Base-by-base conservation (phyloP, 345 rosid species). In the Linum tenue region DNA sequence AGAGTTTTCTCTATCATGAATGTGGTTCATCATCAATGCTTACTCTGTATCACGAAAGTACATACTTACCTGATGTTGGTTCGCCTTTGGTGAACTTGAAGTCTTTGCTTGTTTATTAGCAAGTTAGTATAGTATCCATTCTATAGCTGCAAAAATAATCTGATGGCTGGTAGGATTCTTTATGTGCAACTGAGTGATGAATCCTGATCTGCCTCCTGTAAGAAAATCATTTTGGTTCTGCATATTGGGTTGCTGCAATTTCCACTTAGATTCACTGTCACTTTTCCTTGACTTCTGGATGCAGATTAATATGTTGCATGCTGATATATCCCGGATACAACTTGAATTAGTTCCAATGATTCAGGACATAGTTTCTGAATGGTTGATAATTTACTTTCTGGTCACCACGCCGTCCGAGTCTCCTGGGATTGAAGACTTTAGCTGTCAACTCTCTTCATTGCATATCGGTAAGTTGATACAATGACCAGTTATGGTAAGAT, bases 341-440 rank as follows among this genome's bases (percentile, higher is more conserved):
- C 83, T 85, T 69, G 97, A 92, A 70, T 76, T 92, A 71, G 76
- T 92, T 68, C 97, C 97, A 5, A 82, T 92, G 92, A 80, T 90
- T 79, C 95, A 90, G 73, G 97, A 90, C 31, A 79, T 78, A 75
- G 77, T 90, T 72, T 83, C 77, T 62, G 96, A 90, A 83, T 92
- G 99, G 99, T 75, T 84, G 67, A 82, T 85, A 61, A 83, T 92
- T 68, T 81, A 86, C 64, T 86, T 86, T 72, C 75, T 86, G 64
- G 72, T 82, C 61, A 79, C 86, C 39, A 84, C 89, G 62, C 88
- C 99, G 67, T 85, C 95, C 57, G 89, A 90, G 73, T 79, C 84
- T 56, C 81, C 82, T 41, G 75, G 87, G 67, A 71, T 80, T 70
- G 96, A 88, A 79, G 96, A 88, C 85, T 92, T 92, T 70, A 90